Conservation (phyloP, 441 rosid species). For the Breynia disticha region DNA sequence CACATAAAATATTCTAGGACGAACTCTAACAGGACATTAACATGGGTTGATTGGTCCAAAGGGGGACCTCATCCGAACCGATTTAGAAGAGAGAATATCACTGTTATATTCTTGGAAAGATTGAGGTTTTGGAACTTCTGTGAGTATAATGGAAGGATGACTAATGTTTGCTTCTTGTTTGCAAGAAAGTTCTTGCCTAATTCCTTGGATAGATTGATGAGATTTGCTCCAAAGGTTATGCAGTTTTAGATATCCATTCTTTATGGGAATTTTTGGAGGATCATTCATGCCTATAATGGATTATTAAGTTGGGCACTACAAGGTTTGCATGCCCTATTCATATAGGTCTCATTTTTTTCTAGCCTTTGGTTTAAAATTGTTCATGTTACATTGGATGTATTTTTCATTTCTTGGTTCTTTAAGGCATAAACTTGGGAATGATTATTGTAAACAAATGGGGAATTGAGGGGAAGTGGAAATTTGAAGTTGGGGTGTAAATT, state of each 20-base stretch:
- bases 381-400: too few species aligned
- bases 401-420: too few species aligned
- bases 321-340: background rate
- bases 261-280: background rate
- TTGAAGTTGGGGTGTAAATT: too few species aligned
- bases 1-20: constrained; percentile 23
- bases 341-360: background rate
- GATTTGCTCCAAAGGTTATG: constrained; percentile 46
- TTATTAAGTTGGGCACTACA: background rate
- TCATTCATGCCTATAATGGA: background rate
- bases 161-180: constrained; percentile 46
- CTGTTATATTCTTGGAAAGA: constrained; percentile 24
- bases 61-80: constrained; percentile 61
- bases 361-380: too few species aligned
- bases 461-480: too few species aligned
- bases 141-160: constrained; percentile 33
- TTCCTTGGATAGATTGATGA: constrained; percentile 37
- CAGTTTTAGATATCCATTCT: constrained; percentile 23
- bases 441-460: too few species aligned
- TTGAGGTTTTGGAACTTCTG: constrained; percentile 35
- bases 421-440: too few species aligned
- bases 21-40: constrained; percentile 44
- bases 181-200: constrained; percentile 58
- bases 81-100: constrained; percentile 25
- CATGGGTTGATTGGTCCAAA: constrained; percentile 68